These are phyloP conservation scores for Euryodendron excelsum DNA, from an alignment of 148 eudicot species.

Conservation along the genomic window DNA sequence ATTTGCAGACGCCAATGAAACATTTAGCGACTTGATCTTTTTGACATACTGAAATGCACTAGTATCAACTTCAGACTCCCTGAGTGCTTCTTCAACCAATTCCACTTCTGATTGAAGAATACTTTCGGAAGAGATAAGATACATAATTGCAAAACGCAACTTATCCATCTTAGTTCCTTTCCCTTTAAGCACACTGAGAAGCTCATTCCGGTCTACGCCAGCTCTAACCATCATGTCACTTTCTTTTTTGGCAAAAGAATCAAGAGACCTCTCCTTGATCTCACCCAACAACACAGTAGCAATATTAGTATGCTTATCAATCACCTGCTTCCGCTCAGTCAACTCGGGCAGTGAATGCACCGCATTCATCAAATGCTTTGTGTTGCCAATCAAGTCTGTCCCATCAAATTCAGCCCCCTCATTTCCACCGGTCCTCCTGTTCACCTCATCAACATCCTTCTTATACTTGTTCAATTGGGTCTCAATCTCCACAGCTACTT, in stretches of 20 bases:
- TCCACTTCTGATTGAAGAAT: conserved; percentile 72
- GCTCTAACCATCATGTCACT: conserved; percentile 92
- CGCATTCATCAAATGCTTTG: conserved; percentile 89
- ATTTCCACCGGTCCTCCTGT: conserved; percentile 72
- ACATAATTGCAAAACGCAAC: conserved; percentile 87
- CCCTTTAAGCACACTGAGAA: conserved; percentile 71
- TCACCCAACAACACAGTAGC: conserved; percentile 80
- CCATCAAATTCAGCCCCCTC: conserved; percentile 85
- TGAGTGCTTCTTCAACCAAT: conserved; percentile 68
- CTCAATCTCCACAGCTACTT: conserved; percentile 88
- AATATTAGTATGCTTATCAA: conserved; percentile 87
- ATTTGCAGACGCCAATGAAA: conserved; percentile 70
- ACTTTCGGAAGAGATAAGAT: conserved; percentile 71
- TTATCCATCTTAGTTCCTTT: conserved; percentile 78
- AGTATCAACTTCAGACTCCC: conserved; percentile 80
- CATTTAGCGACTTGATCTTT: conserved; percentile 78
- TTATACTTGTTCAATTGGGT: conserved; percentile 79
- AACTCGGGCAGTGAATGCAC: conserved; percentile 90
- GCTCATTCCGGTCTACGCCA: conserved; percentile 70
- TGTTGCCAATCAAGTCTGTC: conserved; percentile 80
- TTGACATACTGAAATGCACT: conserved; percentile 91
- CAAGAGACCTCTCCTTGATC: conserved; percentile 81
- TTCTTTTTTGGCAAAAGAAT: conserved; percentile 83
- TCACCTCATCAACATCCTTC: conserved; percentile 87
- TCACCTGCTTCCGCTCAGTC: conserved; percentile 82